Evolutionary conservation across 176 grass and related monocot species (phyloP).

Genomic region (Ensete ventricosum): DNA sequence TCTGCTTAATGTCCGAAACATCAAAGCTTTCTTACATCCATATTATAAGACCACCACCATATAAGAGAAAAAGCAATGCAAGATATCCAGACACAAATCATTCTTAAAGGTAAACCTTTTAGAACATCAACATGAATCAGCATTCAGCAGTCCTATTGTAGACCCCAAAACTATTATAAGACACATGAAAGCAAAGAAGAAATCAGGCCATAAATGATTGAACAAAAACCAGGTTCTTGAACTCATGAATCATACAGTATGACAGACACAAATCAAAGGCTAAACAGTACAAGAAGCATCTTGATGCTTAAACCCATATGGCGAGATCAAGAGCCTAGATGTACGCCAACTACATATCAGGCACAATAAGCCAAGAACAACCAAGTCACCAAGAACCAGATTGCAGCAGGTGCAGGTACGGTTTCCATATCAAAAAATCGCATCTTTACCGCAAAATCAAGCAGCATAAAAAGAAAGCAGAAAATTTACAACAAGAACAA

Average conservation of each 20-base stretch:
- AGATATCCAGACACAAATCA: not conserved
- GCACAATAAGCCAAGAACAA: not conserved
- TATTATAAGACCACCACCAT: not conserved
- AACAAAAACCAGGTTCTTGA: not conserved
- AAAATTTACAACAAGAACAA: not conserved
- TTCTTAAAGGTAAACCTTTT: not conserved
- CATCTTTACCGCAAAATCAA: too few relatives aligned
- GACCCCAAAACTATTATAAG: not conserved
- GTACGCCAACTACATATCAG: not conserved
- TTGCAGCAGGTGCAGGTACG: not conserved
- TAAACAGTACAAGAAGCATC: not conserved
- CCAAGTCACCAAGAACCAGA: not conserved
- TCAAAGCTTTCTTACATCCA: slow-evolving; percentile 9
- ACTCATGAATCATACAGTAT: not conserved
- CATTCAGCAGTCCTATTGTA: not conserved
- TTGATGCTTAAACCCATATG: not conserved
- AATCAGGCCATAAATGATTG: not conserved
- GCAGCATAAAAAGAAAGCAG: not conserved
- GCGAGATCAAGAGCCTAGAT: too few relatives aligned
- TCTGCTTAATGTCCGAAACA: slow-evolving; percentile 36
- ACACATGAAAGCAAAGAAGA: not conserved
- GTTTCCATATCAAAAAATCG: not conserved
- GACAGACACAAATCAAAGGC: not conserved
- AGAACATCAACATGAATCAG: not conserved
- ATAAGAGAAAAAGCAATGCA: not conserved